Evolutionary conservation across 176 grass and related monocot species (phyloP), one percentile per base, ranked within the genome.

Genomic region (Dendrocalamus sinicus): DNA sequence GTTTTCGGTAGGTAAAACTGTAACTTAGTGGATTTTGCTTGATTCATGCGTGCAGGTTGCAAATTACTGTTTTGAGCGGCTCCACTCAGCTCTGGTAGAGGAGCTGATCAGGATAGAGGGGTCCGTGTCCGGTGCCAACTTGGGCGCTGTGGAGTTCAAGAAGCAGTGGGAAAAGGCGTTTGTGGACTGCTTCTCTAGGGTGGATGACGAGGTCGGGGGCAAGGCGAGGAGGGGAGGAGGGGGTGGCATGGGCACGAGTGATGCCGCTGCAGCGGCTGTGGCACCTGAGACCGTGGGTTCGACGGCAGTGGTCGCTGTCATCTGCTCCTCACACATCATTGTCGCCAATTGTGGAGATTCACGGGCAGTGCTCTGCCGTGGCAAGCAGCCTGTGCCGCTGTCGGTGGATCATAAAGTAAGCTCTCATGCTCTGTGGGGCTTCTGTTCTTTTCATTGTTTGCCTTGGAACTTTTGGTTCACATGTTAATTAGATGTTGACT

Each of bases 341-440:
- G 84, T 97, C 73, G 72, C 88, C 48, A 97, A 94, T 69, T 94
- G 90, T 81, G 95, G 92, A 22, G 92, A 97, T 81, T 97, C 95
- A 35, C 84, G 95, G 67, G 95, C 91, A 20, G 92, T 97, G 50
- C 95, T 97, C 75, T 97, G 86, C 70, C 95, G 95, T 72, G 91
- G 90, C 81, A 97, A 97, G 82, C 88, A 91, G 47, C 89, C 92
- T 8, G 84, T 97, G 84, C 92, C 92, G 11, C 67, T 97, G 72
- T 93, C 95, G 1, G 73, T 93, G 28, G 95, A 97, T 93, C 95
- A 97, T 88, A 97, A 97, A 91, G 95, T 93, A 90, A 78, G 89
- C 19, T 53, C 44, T 41, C 53, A 59, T 35, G n/a, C 17, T 37
- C 39, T 41, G 1, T 75, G 44, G 70, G 5, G 45, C 24, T 86